phyloP scores from a whole-genome alignment of 2,329 filamentous ascomycete genomes.

The Beauveria bassiana region DNA sequence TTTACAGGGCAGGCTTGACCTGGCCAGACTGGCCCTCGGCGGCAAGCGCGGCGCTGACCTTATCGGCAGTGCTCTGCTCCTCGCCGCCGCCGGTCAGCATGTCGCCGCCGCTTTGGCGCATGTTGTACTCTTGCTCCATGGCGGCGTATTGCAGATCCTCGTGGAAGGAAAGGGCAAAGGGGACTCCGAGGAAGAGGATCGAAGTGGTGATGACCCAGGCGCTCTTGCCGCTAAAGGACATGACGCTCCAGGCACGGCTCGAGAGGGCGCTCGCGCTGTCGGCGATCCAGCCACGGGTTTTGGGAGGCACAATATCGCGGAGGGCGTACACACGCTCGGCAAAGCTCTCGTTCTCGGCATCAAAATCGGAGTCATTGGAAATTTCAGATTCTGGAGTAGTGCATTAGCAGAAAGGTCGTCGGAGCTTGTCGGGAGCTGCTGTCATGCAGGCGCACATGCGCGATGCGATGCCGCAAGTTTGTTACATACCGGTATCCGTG shows the following conservation, averaged over 20 bases:
- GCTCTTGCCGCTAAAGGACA: conserved; percentile 72
- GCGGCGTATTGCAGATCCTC: conserved; percentile 96
- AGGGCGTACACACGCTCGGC: conserved; percentile 64
- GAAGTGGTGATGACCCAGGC: conserved; percentile 89
- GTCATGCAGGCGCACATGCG: not conserved
- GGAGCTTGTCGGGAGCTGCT: not conserved
- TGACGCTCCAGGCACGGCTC: conserved; percentile 40
- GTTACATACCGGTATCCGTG: conserved; percentile 74
- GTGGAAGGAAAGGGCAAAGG: conserved; percentile 84
- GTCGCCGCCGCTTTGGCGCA: conserved; percentile 86
- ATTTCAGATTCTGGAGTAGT: conserved; percentile 65
- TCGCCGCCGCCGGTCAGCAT: conserved; percentile 43
- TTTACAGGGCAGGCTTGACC: conserved; percentile 44
- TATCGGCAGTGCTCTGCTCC: conserved; percentile 38
- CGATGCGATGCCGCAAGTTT: not conserved
- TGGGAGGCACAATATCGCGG: conserved; percentile 68
- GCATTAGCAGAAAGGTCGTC: not conserved
- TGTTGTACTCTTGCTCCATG: conserved; percentile 96
- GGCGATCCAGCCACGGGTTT: conserved; percentile 60
- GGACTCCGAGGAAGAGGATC: conserved; percentile 81
- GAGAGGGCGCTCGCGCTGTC: conserved; percentile 51
- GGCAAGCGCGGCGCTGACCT: conserved; percentile 43
- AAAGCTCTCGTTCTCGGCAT: conserved; percentile 50
- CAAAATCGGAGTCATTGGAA: conserved; percentile 69
- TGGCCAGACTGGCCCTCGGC: conserved; percentile 22